Evolutionary conservation across 305 asterid genomes (phyloP), one percentile per base, ranked within the genome.

Genomic region (Rubia peregrina): DNA sequence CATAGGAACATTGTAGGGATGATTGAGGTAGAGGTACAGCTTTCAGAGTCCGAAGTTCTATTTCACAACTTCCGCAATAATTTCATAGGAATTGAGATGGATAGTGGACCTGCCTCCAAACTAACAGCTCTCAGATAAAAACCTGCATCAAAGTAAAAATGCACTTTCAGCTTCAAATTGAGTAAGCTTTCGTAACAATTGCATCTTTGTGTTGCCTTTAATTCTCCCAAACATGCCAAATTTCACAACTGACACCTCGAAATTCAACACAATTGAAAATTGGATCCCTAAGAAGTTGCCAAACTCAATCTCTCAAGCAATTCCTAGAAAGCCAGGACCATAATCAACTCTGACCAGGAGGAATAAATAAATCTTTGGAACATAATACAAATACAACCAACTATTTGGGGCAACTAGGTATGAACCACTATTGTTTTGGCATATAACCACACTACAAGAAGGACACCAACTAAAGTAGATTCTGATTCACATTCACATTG

Each of bases 1-100:
- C 30, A 7, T n/a, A 26, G 17, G n/a, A 42, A 85, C 98, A 94
- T 94, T 61, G 71, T 73, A 71, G 69, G 65, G 69, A 71, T 68
- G 74, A 67, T 56, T 49, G 74, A 59, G 26, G 33, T 30, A 56
- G n/a, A 17, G 56, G 66, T 36, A n/a, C n/a, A 7, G 41, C 14
- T 53, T 42, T 51, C 59, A 5, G 9, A 14, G 17, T 71, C 55
- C 42, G 19, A 22, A 46, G 5, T 30, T 66, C 24, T 59, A 67
- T 11, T 66, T 38, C 3, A 30, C 56, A 65, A 38, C 43, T 8
- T 9, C 21, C 17, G 41, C 51, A 36, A 46, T 67, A 40, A 61
- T 30, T 14, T 44, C 33, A 8, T n/a, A 26, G n/a, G n/a, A 43
- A 51, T 56, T 38, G 59, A 55, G 40, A n/a, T 53, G 67, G 67